Base-by-base conservation (phyloP, 208 protist genomes). In the Phytomonas francai region DNA sequence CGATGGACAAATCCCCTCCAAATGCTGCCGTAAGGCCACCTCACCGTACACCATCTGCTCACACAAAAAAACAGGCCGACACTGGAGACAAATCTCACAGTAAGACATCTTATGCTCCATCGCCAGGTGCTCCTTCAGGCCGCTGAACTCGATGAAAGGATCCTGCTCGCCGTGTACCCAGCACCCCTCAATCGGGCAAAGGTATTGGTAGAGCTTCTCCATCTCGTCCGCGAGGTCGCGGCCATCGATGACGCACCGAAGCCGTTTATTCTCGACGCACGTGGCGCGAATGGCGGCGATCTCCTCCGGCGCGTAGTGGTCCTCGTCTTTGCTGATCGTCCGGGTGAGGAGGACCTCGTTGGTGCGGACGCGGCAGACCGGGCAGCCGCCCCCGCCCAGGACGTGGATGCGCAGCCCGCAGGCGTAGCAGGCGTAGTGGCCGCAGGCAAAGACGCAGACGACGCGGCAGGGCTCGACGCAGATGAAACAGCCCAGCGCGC, bases 341-440 rank as follows among this genome's bases (percentile, higher is more conserved):
- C 72, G 80, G 8, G 88, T 92, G 36, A 96, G 73, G 42, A 92
- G 73, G 0, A 81, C 68, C 32, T 76, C 59, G 28, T 63, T 69
- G 29, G 76, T 72, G 19, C 62, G 54, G 27, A 77, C 70, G 14
- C 90, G 87, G 79, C 90, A 96, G 8, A 91, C 76, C 8, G 91
- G 91, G 70, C 89, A 93, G 51, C 69, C 73, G 42, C 74, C 76
- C 22, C 79, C 60, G 61, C 66, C 73, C 14, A 92, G 57, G 7
- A 77, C 49, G 67, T 92, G 88, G 58, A 96, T 92, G 61, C 85
- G 85, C 39, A 96, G 70, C 0, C 87, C 91, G 63, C 91, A 96
- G 63, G 75, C 70, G 79, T 94, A 93, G 76, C 91, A 96, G 11
- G 80, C 80, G 63, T 66, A 83, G 70, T 96, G 91, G 0, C 91